phyloP scores from a whole-genome alignment of 345 rosid genomes.

The Reutealis trisperma region DNA sequence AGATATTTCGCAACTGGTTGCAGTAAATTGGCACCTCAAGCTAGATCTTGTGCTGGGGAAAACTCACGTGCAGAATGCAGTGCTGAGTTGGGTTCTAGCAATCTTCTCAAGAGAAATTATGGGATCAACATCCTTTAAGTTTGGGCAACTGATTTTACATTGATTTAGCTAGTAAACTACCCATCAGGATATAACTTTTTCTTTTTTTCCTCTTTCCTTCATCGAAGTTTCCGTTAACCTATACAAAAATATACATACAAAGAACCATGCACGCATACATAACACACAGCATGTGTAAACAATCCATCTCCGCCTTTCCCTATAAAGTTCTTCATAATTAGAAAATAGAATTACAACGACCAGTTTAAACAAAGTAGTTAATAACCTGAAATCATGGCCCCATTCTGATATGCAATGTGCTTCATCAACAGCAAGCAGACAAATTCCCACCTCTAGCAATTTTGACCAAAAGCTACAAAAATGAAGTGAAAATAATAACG shows the following conservation, averaged over 20 bases:
- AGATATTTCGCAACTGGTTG: background rate
- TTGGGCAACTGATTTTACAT: background rate
- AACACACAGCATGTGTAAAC: background rate
- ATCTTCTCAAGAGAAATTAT: background rate
- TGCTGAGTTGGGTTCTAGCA: background rate
- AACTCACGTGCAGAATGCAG: background rate
- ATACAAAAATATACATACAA: background rate
- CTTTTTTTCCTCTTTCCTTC: background rate
- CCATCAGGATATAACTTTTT: background rate
- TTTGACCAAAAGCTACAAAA: conserved; percentile 46
- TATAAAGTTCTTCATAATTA: background rate
- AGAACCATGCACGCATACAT: background rate
- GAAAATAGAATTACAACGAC: background rate
- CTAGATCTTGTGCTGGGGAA: background rate
- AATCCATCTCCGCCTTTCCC: background rate
- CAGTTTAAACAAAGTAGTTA: background rate
- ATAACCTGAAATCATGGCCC: conserved; percentile 60
- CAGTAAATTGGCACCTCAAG: background rate
- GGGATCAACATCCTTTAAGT: background rate
- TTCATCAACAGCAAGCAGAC: conserved; percentile 52
- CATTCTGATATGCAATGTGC: conserved; percentile 59
- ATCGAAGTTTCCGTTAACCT: too few relatives aligned
- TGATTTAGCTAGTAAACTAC: background rate
- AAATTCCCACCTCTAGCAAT: conserved; percentile 41
- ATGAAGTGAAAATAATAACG: conserved; percentile 2